Evolutionary conservation across 2,329 filamentous ascomycete species (phyloP).

Genomic region (Eurotiales sp.): DNA sequence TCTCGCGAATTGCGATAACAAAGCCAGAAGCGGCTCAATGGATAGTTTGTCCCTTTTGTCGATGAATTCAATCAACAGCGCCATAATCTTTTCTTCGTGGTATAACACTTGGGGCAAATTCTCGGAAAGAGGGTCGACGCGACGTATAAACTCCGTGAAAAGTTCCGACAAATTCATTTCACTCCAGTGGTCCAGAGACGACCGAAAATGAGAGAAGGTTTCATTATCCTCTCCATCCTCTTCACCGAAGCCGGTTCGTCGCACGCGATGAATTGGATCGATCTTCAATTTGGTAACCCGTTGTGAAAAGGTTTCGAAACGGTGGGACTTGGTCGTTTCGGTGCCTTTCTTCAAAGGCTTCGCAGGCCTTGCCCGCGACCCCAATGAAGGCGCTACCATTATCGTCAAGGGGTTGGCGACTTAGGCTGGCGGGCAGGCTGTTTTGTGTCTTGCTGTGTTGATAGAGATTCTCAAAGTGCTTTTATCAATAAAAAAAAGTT

Average conservation of each 20-base stretch:
- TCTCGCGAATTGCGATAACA: constrained; percentile 92
- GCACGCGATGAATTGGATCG: constrained; percentile 86
- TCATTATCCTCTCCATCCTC: constrained; percentile 69
- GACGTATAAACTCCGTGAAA: constrained; percentile 73
- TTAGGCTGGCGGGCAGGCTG: constrained; percentile 19
- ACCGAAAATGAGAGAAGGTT: constrained; percentile 81
- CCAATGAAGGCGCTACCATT: constrained; percentile 55
- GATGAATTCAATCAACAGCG: constrained; percentile 70
- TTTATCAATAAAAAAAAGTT: constrained; percentile 13
- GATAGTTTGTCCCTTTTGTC: constrained; percentile 72
- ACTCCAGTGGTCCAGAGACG: constrained; percentile 79
- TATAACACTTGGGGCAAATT: constrained; percentile 89
- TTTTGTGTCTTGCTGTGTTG: constrained; percentile 25
- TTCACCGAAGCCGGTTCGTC: constrained; percentile 73
- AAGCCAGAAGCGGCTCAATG: constrained; percentile 78
- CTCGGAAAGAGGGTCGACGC: constrained; percentile 75
- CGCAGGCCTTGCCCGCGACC: constrained; percentile 64
- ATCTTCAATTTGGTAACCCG: constrained; percentile 90
- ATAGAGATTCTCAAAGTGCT: constrained; percentile 7
- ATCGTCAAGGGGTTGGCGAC: constrained; percentile 7
- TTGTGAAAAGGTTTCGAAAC: constrained; percentile 86
- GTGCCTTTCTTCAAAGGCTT: constrained; percentile 67
- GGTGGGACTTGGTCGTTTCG: constrained; percentile 73
- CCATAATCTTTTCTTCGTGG: constrained; percentile 82
- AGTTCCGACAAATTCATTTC: constrained; percentile 84